Evolutionary conservation across 2,329 filamentous ascomycete species (phyloP), one percentile per base, ranked within the genome.

Genomic region (Fusarium irregulare): DNA sequence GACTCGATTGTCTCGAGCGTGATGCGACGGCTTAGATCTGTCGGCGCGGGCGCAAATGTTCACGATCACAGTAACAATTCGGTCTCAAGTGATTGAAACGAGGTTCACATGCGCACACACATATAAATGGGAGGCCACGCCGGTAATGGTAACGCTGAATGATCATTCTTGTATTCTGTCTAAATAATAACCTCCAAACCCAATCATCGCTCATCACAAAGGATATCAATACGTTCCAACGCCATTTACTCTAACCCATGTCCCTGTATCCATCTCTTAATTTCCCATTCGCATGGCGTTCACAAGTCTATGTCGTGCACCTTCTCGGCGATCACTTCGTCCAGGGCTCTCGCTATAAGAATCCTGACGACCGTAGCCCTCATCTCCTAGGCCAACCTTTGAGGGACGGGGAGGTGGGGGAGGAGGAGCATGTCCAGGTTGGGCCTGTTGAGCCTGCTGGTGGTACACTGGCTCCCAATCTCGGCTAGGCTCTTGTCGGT

Each of bases 341-440:
- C 72, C 60, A 6, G 78, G 69, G 21, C 71, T 70, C 61, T 75
- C 66, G 2, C 46, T 47, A 16, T 76, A 76, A 4, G 70, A 70
- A 2, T 75, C 73, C 8, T 69, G 56, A 25, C 72, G 64, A 18
- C 60, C 78, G 57, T 76, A 80, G 3, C 73, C 64, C 58, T 80
- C 78, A 3, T 81, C 78, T n/a, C 78, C 78, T 16, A 79, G 64
- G 45, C 76, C 77, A 21, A 80, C 74, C 72, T 81, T 81, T 47
- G 77, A 77, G 6, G 80, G 80, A 6, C 79, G 78, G 4, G 80
- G 80, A 8, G 80, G 80, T 2, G 80, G 80, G 4, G 80, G 79
- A 3, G 79, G 78, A 32, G 80, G 75, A 53, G 76, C 73, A 14
- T 72, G 66, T 21, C 67, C 72, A 21, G 72, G 64, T 32, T 71